Conservation (phyloP, 192 early-diverging fungal species). For the Cladochytrium replicatum region DNA sequence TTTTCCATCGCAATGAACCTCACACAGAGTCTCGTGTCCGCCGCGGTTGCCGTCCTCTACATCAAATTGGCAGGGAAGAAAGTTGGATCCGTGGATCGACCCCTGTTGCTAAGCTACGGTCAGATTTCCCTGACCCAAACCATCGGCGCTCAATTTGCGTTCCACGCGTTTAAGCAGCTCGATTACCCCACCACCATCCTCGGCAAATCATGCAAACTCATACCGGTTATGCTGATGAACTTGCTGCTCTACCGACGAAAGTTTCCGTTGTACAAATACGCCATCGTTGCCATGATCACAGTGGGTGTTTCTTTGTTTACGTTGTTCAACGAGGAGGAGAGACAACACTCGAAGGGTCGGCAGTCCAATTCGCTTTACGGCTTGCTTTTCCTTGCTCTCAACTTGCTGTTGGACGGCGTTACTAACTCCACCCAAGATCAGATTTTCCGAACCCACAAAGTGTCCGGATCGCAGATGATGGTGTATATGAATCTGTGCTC, state of each 20-base stretch:
- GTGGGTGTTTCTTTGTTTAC: constrained; percentile 88
- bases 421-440: constrained; percentile 95
- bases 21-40: constrained; percentile 70
- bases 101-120: constrained; percentile 51
- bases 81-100: constrained; percentile 19
- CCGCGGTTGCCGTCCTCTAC: constrained; percentile 67
- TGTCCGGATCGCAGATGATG: constrained; percentile 94
- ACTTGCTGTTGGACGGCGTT: constrained; percentile 86
- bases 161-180: constrained; percentile 83
- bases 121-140: constrained; percentile 68
- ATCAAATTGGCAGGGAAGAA: constrained; percentile 32
- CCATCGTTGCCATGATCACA: constrained; percentile 79
- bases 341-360: constrained; percentile 20
- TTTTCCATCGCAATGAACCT: constrained; percentile 89
- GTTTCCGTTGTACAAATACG: constrained; percentile 81
- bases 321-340: constrained; percentile 59
- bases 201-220: constrained; percentile 92
- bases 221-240: constrained; percentile 95
- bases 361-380: constrained; percentile 65
- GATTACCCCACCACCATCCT: constrained; percentile 97
- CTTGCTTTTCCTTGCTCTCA: constrained; percentile 68
- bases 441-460: constrained; percentile 72
- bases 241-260: constrained; percentile 78
- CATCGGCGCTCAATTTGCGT: constrained; percentile 81
- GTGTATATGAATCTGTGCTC: constrained; percentile 86